These are phyloP conservation scores for Alternaria angustiovoidea DNA, from an alignment of 2,329 filamentous ascomycete species.

Conservation along the genomic window DNA sequence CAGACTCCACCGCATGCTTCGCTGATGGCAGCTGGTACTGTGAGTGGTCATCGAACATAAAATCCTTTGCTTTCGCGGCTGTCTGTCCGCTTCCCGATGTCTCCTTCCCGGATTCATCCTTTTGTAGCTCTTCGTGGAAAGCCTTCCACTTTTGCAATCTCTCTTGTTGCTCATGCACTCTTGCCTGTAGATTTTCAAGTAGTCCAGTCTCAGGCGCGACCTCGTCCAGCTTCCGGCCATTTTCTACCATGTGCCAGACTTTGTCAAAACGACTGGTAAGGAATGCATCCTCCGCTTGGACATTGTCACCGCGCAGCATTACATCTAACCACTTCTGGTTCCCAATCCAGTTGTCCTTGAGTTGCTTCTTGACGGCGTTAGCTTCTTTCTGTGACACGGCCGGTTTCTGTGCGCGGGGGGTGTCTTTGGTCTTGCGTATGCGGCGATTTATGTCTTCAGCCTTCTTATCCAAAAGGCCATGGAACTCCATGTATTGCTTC, in stretches of 20 bases:
- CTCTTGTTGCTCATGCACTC: constrained; percentile 71
- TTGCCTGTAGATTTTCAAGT: constrained; percentile 74
- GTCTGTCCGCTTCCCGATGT: constrained; percentile 7
- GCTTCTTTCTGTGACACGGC: constrained; percentile 45
- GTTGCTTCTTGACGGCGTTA: constrained; percentile 61
- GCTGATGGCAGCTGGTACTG: constrained; percentile 36
- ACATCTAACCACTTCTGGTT: constrained; percentile 76
- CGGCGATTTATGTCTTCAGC: constrained; percentile 65
- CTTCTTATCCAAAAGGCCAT: constrained; percentile 70
- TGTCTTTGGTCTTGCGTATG: constrained; percentile 53
- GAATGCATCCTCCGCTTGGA: constrained; percentile 66
- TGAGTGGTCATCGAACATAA: constrained; percentile 46
- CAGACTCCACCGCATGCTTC: constrained; percentile 17
- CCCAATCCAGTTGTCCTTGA: constrained; percentile 81
- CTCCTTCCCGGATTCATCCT: constrained; percentile 13
- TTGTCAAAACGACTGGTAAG: constrained; percentile 72
- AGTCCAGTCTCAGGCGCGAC: constrained; percentile 63
- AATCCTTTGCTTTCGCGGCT: constrained; percentile 18
- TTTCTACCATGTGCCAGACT: constrained; percentile 73
- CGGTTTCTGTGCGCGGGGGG: constrained; percentile 32
- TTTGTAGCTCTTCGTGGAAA: constrained; percentile 61
- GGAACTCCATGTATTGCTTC: constrained; percentile 69
- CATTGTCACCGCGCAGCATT: constrained; percentile 72
- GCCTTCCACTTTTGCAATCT: constrained; percentile 77
- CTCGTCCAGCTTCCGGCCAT: constrained; percentile 65